A percentile compares a stretch with the other conserved stretches of the same genome.
phyloP scores from a whole-genome alignment of 2,329 filamentous ascomycete species.

The Ophiostoma perfectum region DNA sequence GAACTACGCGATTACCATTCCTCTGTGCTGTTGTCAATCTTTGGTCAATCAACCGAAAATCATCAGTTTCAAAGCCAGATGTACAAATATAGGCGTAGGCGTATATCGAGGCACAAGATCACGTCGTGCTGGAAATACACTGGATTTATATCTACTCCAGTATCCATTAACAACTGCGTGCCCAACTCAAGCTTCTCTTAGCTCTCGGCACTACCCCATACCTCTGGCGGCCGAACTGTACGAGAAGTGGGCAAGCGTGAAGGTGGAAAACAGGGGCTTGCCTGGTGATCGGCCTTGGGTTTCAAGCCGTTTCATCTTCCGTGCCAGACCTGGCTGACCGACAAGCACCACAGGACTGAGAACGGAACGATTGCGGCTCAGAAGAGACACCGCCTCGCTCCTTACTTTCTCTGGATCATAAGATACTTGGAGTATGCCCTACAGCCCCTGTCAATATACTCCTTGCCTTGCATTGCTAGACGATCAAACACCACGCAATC shows the following conservation, averaged over 20 bases:
- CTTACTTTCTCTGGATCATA: no score
- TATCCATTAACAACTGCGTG: not conserved
- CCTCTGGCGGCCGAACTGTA: not conserved
- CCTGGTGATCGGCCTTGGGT: constrained; percentile 15
- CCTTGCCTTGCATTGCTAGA: constrained; percentile 10
- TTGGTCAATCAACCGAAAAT: not conserved
- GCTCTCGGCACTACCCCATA: not conserved
- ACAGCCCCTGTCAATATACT: not conserved
- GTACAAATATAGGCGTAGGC: not conserved
- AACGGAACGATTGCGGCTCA: not conserved
- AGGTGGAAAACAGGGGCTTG: constrained; percentile 1
- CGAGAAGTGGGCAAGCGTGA: not conserved
- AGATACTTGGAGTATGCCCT: not conserved
- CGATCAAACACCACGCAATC: constrained; percentile 20
- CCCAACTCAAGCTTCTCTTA: not conserved
- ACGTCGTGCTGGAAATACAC: no score
- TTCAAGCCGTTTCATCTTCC: constrained; percentile 25
- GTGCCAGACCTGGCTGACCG: not conserved
- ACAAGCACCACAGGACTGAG: not conserved
- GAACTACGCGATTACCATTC: not conserved
- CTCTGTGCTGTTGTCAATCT: not conserved
- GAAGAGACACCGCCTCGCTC: no score
- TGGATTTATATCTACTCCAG: no score
- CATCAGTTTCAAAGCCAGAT: not conserved
- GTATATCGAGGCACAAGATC: not conserved